phyloP scores from a whole-genome alignment of 345 rosid genomes.

The Chamaenerion angustifolium region DNA sequence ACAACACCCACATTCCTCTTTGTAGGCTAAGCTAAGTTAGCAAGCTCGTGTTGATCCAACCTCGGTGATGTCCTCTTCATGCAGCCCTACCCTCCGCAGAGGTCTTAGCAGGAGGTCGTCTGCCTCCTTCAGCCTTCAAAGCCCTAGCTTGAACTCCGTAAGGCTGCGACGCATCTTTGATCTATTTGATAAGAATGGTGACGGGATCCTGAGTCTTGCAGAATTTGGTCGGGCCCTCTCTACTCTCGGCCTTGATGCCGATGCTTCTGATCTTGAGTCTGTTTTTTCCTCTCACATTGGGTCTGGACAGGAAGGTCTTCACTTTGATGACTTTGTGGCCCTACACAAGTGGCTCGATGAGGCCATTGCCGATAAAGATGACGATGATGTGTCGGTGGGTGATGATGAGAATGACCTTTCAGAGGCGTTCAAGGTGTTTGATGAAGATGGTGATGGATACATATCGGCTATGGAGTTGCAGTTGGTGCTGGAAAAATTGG shows the following conservation, averaged over 20 bases:
- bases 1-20: too few relatives aligned
- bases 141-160: slow-evolving; percentile 51
- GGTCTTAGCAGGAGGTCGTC: not conserved
- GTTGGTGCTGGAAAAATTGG: slow-evolving; percentile 55
- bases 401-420: slow-evolving; percentile 48
- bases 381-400: slow-evolving; percentile 2
- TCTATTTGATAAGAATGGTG: slow-evolving; percentile 71
- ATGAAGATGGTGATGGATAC: slow-evolving; percentile 76
- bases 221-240: slow-evolving; percentile 55
- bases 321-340: slow-evolving; percentile 44
- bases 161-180: slow-evolving; percentile 70
- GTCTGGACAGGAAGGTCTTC: slow-evolving; percentile 45
- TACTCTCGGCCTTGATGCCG: slow-evolving; percentile 54
- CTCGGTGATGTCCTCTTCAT: too few relatives aligned
- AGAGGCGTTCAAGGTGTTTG: slow-evolving; percentile 93
- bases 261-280: slow-evolving; percentile 43
- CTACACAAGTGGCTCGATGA: slow-evolving; percentile 51
- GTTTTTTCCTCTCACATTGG: slow-evolving; percentile 33
- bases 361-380: slow-evolving; percentile 11
- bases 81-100: too few relatives aligned
- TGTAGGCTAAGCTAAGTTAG: too few relatives aligned
- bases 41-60: too few relatives aligned
- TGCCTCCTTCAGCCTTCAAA: slow-evolving; percentile 44
- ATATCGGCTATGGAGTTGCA: slow-evolving; percentile 70
- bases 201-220: slow-evolving; percentile 42